These are phyloP conservation scores for Tetrapisispora nanseiensis DNA, from an alignment of 805 yeast genomes.

Conservation along the genomic window DNA sequence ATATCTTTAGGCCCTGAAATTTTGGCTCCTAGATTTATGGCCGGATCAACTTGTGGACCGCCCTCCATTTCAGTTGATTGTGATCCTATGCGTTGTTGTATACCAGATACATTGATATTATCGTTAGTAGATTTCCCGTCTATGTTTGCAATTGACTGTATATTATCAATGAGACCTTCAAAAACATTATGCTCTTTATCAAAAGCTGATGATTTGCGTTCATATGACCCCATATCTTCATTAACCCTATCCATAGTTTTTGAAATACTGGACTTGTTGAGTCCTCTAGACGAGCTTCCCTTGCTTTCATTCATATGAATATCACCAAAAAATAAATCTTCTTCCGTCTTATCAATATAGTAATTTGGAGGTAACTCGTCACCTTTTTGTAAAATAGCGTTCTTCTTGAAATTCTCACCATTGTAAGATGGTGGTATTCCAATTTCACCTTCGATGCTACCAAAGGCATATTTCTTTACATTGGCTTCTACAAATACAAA, in stretches of 20 bases:
- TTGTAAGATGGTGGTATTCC: slow-evolving; percentile 38
- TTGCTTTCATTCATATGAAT: slow-evolving; percentile 1
- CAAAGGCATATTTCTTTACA: slow-evolving; percentile 80
- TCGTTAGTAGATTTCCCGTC: neutral
- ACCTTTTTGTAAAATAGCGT: slow-evolving; percentile 57
- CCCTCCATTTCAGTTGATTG: no score
- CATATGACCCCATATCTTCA: slow-evolving; percentile 15
- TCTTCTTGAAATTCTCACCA: slow-evolving; percentile 34
- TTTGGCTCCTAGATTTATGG: no score
- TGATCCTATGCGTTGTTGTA: no score
- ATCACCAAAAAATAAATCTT: slow-evolving; percentile 21
- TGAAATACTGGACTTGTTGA: no score
- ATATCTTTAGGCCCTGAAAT: no score
- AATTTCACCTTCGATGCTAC: slow-evolving; percentile 32
- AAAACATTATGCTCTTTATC: slow-evolving; percentile 26
- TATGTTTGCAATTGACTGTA: neutral
- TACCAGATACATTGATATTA: neutral
- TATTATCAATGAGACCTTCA: slow-evolving; percentile 1
- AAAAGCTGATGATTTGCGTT: slow-evolving; percentile 28
- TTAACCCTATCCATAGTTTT: neutral
- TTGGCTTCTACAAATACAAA: slow-evolving; percentile 75
- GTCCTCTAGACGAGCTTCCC: slow-evolving; percentile 1
- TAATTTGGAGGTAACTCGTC: slow-evolving; percentile 58
- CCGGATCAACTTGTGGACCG: no score
- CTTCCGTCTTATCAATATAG: slow-evolving; percentile 29